These are phyloP conservation scores for Fusarium sp. DNA, from an alignment of 2,329 filamentous ascomycete genomes.

Conservation along the genomic window DNA sequence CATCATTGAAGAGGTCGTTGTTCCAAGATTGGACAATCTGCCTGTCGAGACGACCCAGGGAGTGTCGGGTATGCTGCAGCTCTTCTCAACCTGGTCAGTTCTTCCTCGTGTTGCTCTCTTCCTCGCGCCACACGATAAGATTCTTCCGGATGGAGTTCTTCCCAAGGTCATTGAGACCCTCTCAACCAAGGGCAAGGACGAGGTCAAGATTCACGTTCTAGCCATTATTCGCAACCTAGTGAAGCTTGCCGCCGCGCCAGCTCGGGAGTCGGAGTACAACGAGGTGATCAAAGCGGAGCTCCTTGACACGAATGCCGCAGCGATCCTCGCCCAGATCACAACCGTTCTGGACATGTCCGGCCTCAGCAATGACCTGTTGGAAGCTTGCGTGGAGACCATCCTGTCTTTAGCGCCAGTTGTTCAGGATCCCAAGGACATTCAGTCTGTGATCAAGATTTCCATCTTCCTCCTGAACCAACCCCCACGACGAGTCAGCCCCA, in stretches of 20 bases:
- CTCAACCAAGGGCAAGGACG: constrained; percentile 80
- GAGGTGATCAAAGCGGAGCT: constrained; percentile 66
- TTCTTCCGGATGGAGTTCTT: constrained; percentile 71
- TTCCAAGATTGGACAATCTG: constrained; percentile 80
- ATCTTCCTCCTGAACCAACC: constrained; percentile 87
- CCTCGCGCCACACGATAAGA: constrained; percentile 58
- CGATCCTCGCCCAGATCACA: constrained; percentile 75
- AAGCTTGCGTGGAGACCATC: constrained; percentile 81
- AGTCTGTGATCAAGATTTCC: constrained; percentile 82
- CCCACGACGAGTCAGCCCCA: constrained; percentile 82
- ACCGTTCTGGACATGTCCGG: constrained; percentile 70
- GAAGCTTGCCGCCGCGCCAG: constrained; percentile 65
- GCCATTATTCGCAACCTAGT: constrained; percentile 78
- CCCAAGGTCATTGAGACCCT: constrained; percentile 78
- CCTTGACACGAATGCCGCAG: constrained; percentile 65
- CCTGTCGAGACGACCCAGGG: constrained; percentile 89
- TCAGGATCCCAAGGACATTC: constrained; percentile 73
- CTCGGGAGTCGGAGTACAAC: constrained; percentile 66
- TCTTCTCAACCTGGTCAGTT: constrained; percentile 85
- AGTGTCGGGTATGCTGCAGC: constrained; percentile 81
- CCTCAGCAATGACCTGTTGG: constrained; percentile 78
- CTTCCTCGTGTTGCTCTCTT: constrained; percentile 74
- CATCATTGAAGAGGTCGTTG: constrained; percentile 80
- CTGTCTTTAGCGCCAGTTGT: constrained; percentile 80
- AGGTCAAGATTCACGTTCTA: constrained; percentile 86